Evolutionary conservation across 2,329 filamentous ascomycete species (phyloP), one percentile per base, ranked within the genome.

Genomic region (Penicillium brasilianum): DNA sequence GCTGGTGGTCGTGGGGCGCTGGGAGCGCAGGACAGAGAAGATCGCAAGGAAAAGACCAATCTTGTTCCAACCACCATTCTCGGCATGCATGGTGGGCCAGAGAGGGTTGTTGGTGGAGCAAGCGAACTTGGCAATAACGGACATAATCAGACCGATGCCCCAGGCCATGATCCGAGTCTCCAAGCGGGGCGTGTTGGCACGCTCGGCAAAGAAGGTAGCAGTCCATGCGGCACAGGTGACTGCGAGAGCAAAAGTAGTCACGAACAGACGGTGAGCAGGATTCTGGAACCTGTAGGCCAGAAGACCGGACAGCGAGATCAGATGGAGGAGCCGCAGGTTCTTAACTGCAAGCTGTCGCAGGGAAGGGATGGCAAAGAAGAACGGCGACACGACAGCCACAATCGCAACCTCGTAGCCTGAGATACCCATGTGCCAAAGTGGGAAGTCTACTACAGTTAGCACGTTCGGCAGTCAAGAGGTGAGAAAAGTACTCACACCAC

Each of bases 381-480:
- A 82, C 0, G 95, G 95, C 4, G 93, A 91, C 55, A 94, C 77
- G 3, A 92, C 94, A 53, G 85, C 87, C 87, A 98, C 90, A 72
- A 99, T 89, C 67, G 96, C 84, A 46, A 88, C 90, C 79, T 99
- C 95, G 74, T 95, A 99, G 64, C 95, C 95, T 4, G 94, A 98
- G 62, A 99, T 96, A 30, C 95, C 95, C 95, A 99, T 99, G 76
- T 97, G 88, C 95, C 95, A 99, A 11, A 99, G 86, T 14, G 95
- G 95, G 76, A 99, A 99, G 78, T 96, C 90, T 92, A 64, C 32
- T 30, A 48, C 14, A 8, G 56, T 75, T 56, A 76, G 72, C 55
- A 34, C 13, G 22, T 16, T 14, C 16, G 25, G 9, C 2, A 20
- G 8, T 6, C n/a, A 14, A 13, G 9, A 13, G 20, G 37, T n/a